A percentile compares a stretch with the other conserved stretches of the same genome.
These are phyloP conservation scores for Tillandsia leiboldiana DNA, from an alignment of 176 grass and related monocot species.

Conservation along the genomic window DNA sequence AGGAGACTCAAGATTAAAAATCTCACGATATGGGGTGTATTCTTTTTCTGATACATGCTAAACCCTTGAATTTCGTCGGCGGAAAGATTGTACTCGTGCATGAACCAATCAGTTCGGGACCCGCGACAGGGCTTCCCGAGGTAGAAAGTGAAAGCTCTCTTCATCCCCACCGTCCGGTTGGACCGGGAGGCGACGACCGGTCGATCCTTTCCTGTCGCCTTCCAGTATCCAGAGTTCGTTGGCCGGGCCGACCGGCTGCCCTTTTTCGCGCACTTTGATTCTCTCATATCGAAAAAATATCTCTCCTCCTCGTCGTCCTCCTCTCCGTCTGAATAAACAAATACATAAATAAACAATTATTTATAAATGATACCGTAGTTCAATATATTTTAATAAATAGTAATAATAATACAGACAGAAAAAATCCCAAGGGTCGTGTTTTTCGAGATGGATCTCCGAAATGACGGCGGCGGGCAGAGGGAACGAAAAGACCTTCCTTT, in stretches of 20 bases:
- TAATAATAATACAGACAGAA: conserved; percentile 32
- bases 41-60: conserved; percentile 4
- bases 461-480: conserved; percentile 83
- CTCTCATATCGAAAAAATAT: conserved; percentile 64
- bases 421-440: conserved; percentile 58
- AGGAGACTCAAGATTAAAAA: neutral
- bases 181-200: conserved; percentile 29
- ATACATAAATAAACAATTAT: neutral
- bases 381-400: neutral
- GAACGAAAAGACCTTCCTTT: conserved; percentile 51
- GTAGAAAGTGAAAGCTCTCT: conserved; percentile 60
- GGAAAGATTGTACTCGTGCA: conserved; percentile 78
- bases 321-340: neutral
- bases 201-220: conserved; percentile 46
- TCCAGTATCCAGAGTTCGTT: conserved; percentile 52
- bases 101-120: conserved; percentile 51
- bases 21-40: conserved; percentile 8
- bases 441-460: conserved; percentile 57
- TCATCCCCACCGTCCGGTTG: conserved; percentile 47
- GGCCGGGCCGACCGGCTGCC: conserved; percentile 17
- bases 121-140: conserved; percentile 10
- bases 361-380: neutral
- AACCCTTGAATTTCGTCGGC: neutral
- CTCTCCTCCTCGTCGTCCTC: conserved; percentile 39
- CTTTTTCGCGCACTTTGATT: conserved; percentile 22